Percentiles rank a stretch among this genome's conserved stretches.
These are phyloP conservation scores for Malassezia globosa DNA, from an alignment of 1,284 basidiomycete genomes.

Conservation along the genomic window DNA sequence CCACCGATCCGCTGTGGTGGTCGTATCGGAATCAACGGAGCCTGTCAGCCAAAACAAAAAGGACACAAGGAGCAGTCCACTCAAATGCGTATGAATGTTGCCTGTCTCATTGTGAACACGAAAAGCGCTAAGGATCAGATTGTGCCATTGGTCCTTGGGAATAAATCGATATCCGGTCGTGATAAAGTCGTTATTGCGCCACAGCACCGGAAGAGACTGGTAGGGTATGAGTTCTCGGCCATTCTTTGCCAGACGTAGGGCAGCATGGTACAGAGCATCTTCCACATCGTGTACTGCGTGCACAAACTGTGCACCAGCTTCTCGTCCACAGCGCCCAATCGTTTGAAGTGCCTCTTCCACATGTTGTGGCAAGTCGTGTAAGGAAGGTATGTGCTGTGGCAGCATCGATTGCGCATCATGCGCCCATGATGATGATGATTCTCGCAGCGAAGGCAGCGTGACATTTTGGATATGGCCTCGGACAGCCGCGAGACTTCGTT, in stretches of 20 bases:
- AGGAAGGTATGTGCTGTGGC: neutral
- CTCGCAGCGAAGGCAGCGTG: neutral
- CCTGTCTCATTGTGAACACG: slow-evolving; percentile 46
- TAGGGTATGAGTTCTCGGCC: slow-evolving; percentile 37
- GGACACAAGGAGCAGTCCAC: slow-evolving; percentile 33
- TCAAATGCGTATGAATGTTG: slow-evolving; percentile 44
- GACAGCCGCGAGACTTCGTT: neutral
- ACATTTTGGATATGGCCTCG: neutral
- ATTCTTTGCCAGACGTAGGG: slow-evolving; percentile 33
- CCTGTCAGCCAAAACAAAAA: slow-evolving; percentile 41
- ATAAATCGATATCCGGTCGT: slow-evolving; percentile 45
- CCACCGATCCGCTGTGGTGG: slow-evolving; percentile 38
- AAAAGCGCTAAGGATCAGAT: slow-evolving; percentile 37
- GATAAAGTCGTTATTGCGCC: slow-evolving; percentile 46
- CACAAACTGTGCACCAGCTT: slow-evolving; percentile 1
- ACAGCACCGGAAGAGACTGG: slow-evolving; percentile 35
- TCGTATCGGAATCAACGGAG: slow-evolving; percentile 32
- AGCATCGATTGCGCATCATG: neutral
- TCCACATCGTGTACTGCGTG: slow-evolving; percentile 35
- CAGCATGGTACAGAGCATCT: slow-evolving; percentile 33
- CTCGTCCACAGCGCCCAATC: slow-evolving; percentile 1
- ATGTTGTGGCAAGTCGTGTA: slow-evolving; percentile 1
- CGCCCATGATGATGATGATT: neutral
- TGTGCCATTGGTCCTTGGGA: slow-evolving; percentile 30
- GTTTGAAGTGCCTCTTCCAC: slow-evolving; percentile 6